These are phyloP conservation scores for Amphichorda felina DNA, from an alignment of 2,329 filamentous ascomycete species.

Conservation along the genomic window DNA sequence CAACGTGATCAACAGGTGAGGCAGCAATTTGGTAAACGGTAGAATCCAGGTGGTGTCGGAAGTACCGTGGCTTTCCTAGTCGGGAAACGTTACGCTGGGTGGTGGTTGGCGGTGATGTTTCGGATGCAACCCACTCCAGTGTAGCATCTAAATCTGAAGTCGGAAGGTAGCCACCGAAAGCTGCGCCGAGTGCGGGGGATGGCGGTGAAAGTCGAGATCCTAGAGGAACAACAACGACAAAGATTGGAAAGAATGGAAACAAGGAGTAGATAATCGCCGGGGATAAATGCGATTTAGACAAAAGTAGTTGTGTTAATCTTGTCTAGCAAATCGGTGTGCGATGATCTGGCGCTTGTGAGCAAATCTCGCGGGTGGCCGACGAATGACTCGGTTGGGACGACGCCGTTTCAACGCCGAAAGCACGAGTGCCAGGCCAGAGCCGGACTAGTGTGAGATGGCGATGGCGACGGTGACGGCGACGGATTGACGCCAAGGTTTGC, in stretches of 20 bases:
- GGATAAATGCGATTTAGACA: neutral
- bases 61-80: neutral
- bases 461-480: too few species aligned
- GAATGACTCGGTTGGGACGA: too few species aligned
- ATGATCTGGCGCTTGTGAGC: too few species aligned
- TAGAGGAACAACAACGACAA: neutral
- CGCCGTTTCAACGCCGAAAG: too few species aligned
- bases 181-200: constrained; percentile 1
- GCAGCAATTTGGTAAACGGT: neutral
- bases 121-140: constrained; percentile 1
- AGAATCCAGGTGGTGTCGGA: neutral
- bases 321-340: too few species aligned
- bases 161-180: constrained; percentile 8
- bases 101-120: constrained; percentile 3
- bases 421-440: too few species aligned
- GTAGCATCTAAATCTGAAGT: constrained; percentile 6
- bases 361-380: too few species aligned
- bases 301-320: too few species aligned
- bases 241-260: neutral
- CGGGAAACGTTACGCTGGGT: constrained; percentile 5
- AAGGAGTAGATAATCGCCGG: neutral
- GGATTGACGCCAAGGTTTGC: too few species aligned
- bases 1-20: neutral
- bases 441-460: too few species aligned
- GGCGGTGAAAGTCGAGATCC: neutral